A percentile compares a stretch with the other conserved stretches of the same genome.
These are phyloP conservation scores for Allium sativum DNA, from an alignment of 106 monocot genomes.

Conservation along the genomic window DNA sequence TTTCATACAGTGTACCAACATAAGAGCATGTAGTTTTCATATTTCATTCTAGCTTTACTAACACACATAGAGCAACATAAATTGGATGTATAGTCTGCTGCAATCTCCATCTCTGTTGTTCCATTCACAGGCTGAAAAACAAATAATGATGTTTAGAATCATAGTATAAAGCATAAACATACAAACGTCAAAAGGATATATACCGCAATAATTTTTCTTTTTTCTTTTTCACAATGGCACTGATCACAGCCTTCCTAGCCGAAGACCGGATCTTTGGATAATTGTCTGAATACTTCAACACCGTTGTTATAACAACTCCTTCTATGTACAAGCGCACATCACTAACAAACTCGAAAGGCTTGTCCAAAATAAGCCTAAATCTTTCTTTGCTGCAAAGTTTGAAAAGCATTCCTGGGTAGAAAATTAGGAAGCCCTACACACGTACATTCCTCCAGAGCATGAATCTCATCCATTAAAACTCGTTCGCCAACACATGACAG, in stretches of 20 bases:
- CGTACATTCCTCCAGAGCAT: constrained; percentile 20
- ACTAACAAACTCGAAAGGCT: constrained; percentile 11
- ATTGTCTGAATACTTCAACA: constrained; percentile 19
- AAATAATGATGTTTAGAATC: no score
- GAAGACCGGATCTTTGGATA: constrained; percentile 26
- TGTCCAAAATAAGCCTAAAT: constrained; percentile 1
- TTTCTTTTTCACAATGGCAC: constrained; percentile 22
- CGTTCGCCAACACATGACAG: neutral
- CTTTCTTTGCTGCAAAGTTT: constrained; percentile 13
- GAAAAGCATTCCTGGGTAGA: constrained; percentile 15
- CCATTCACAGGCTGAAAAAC: no score
- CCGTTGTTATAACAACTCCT: constrained; percentile 5
- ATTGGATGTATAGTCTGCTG: no score
- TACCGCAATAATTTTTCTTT: constrained; percentile 3
- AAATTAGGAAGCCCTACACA: constrained; percentile 32
- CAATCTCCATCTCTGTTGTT: no score
- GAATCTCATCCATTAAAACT: constrained; percentile 50
- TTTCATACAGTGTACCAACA: no score
- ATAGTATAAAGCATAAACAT: no score
- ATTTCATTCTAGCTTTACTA: no score
- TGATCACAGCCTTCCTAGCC: constrained; percentile 11
- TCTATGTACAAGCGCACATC: constrained; percentile 26
- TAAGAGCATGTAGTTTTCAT: no score
- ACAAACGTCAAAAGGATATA: neutral
- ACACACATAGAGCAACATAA: no score